Base-by-base conservation (phyloP, 768 basidiomycete species). In the Guyanaporus albipodus region DNA sequence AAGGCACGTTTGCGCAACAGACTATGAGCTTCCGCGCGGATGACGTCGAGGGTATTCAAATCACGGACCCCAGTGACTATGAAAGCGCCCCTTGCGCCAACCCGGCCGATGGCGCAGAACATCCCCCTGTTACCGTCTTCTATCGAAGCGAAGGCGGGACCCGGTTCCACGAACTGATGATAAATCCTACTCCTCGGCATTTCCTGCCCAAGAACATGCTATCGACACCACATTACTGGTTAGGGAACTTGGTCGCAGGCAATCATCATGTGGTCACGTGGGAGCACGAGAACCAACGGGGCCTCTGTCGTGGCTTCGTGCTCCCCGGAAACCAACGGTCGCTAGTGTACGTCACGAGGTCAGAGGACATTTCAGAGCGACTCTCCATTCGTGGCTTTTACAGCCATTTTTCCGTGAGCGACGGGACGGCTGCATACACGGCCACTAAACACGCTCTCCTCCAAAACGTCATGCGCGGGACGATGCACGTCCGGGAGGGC, bases 331-430 rank as follows among this genome's bases (percentile, higher is more conserved):
- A 42, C 28, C 57, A 67, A 28, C 67, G 68, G 1, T 62, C 67
- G 37, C 57, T 68, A 11, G 45, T 70, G 7, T 69, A 66, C 38
- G 54, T 60, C 42, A 57, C 61, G 9, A 42, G 56, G 10, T 50
- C 55, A 6, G 55, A 61, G 7, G 60, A 62, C 24, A 60, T 56
- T 31, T 33, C 51, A 1, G 67, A 66, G 15, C 56, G 52, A 12
- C 58, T 62, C 3, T 56, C 60, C 19, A n/a, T 67, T 9, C 60
- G 55, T 12, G 58, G 57, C 1, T 66, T 67, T 36, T 69, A 66
- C 46, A 66, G 67, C 39, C 58, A 67, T 19, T 31, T 56, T 70
- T 75, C 61, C 43, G 69, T 52, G 68, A 67, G 54, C 67, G 69
- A 44, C 53, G 69, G 51, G 35, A 50, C 39, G 46, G 62, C 47